A percentile compares a stretch with the other conserved stretches of the same genome.
These are phyloP conservation scores for Ailanthus altissimus DNA, from an alignment of 345 rosid genomes.

Conservation along the genomic window DNA sequence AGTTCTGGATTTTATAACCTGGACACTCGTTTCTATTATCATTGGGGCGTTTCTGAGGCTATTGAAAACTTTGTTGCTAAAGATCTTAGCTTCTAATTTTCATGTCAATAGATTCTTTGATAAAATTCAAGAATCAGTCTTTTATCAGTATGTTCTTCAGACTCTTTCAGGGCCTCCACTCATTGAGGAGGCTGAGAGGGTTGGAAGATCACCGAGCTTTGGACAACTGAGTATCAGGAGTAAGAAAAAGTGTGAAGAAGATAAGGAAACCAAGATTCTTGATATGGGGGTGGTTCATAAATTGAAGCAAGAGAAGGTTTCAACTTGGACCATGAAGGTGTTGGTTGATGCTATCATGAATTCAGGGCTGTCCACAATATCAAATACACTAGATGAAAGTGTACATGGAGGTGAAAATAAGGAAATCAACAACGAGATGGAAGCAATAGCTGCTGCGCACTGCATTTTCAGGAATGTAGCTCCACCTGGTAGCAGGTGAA, in stretches of 20 bases:
- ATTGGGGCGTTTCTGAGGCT: conserved; percentile 68
- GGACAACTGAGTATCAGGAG: conserved; percentile 59
- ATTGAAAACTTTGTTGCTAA: conserved; percentile 65
- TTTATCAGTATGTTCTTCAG: conserved; percentile 75
- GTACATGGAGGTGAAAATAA: conserved; percentile 41
- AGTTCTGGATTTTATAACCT: conserved; percentile 49
- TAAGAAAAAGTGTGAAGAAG: conserved; percentile 44
- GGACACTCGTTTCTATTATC: conserved; percentile 63
- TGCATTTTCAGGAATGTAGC: conserved; percentile 65
- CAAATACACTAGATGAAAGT: conserved; percentile 63
- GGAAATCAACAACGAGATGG: conserved; percentile 79
- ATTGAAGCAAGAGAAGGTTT: conserved; percentile 82
- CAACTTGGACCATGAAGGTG: conserved; percentile 91
- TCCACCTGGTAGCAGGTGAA: conserved; percentile 47
- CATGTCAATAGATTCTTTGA: conserved; percentile 82
- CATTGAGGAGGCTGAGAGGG: conserved; percentile 62
- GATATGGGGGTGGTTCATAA: conserved; percentile 76
- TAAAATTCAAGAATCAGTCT: conserved; percentile 84
- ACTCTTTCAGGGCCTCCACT: conserved; percentile 79
- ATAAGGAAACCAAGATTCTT: conserved; percentile 54
- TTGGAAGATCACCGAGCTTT: conserved; percentile 46
- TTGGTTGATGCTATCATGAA: conserved; percentile 70
- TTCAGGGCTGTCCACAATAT: conserved; percentile 71
- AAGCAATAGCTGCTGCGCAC: conserved; percentile 75
- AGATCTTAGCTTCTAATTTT: conserved; percentile 80